These are phyloP conservation scores for Sugiyamaella americana DNA, from an alignment of 805 yeast species.

Conservation along the genomic window DNA sequence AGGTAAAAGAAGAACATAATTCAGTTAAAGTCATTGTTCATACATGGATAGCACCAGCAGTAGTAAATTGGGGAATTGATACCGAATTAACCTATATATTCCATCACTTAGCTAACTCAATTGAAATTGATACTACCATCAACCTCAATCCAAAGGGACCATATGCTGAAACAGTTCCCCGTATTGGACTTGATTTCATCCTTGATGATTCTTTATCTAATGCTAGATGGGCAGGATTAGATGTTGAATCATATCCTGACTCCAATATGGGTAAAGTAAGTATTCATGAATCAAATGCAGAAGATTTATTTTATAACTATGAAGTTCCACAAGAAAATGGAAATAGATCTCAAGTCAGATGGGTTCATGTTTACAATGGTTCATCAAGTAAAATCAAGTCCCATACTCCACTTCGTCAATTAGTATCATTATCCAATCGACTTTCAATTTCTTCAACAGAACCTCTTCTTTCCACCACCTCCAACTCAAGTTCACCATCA, in stretches of 20 bases:
- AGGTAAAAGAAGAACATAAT: neutral
- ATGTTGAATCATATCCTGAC: constrained; percentile 35
- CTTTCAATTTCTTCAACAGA: neutral
- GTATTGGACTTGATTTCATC: constrained; percentile 33
- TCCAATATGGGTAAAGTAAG: constrained; percentile 29
- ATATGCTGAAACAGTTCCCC: constrained; percentile 29
- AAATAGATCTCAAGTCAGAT: constrained; percentile 31
- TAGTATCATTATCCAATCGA: neutral
- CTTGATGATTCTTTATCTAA: constrained; percentile 20
- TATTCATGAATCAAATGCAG: constrained; percentile 16
- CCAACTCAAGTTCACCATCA: neutral
- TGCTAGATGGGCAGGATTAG: constrained; percentile 34
- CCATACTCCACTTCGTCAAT: neutral
- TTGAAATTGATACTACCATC: constrained; percentile 12
- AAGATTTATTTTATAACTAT: constrained; percentile 25
- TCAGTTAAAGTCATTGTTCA: constrained; percentile 11
- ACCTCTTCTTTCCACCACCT: too few species aligned
- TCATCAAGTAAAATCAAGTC: neutral
- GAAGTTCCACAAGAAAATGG: constrained; percentile 37
- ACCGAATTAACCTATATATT: constrained; percentile 13
- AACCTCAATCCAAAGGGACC: constrained; percentile 15
- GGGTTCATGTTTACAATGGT: constrained; percentile 22
- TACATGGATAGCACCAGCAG: constrained; percentile 24
- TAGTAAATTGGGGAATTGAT: constrained; percentile 28
- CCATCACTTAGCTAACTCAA: neutral